Conservation (phyloP, 192 early-diverging fungal species). For the Podila clonocystis region DNA sequence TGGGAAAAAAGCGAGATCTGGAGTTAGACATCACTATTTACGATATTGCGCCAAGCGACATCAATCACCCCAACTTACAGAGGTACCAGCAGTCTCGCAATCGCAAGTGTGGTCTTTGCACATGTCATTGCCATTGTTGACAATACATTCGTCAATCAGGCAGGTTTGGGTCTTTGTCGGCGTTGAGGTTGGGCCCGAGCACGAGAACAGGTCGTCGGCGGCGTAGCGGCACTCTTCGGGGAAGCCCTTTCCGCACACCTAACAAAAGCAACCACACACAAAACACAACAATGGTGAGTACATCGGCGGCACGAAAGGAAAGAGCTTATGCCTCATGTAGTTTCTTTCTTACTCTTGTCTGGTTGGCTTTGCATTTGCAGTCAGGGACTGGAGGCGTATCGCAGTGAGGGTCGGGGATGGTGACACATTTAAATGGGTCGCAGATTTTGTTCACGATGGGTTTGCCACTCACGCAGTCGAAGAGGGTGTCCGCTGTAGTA, state of each 20-base stretch:
- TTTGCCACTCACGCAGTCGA: not conserved
- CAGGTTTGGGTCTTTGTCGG: not conserved
- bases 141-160: not conserved
- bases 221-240: not conserved
- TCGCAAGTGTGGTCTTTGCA: not conserved
- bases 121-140: not conserved
- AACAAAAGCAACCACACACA: not conserved
- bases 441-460: not conserved
- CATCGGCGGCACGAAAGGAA: too few relatives aligned
- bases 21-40: too few relatives aligned
- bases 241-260: not conserved
- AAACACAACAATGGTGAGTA: not conserved
- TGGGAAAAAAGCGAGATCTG: not conserved
- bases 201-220: not conserved
- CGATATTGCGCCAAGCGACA: too few relatives aligned
- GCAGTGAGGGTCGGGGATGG: not conserved
- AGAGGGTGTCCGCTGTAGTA: too few relatives aligned
- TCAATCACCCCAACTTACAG: not conserved
- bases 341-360: not conserved
- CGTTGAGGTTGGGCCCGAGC: not conserved
- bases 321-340: too few relatives aligned
- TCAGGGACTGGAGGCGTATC: not conserved
- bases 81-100: not conserved
- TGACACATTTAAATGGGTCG: not conserved
- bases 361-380: not conserved